These are phyloP conservation scores for Trametes pubescens DNA, from an alignment of 1,284 basidiomycete species.

Conservation along the genomic window DNA sequence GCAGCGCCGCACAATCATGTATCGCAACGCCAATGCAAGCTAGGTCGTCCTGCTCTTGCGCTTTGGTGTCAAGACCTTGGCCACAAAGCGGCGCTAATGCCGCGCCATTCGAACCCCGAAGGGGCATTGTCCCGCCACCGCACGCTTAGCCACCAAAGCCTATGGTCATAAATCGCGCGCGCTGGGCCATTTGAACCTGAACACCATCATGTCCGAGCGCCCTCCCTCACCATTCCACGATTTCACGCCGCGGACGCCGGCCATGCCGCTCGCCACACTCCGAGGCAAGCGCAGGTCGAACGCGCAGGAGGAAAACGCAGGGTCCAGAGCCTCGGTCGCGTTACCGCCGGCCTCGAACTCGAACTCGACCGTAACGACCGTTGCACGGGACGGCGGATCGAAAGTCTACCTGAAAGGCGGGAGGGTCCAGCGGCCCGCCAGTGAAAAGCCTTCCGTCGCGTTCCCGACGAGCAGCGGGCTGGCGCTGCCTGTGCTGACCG, in stretches of 20 bases:
- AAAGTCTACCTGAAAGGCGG: conserved; percentile 11
- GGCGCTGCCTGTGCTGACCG: conserved; percentile 29
- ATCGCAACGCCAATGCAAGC: not conserved
- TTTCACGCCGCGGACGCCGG: conserved; percentile 18
- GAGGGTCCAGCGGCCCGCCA: conserved; percentile 6
- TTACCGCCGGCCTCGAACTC: conserved; percentile 7
- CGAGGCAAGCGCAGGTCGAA: conserved; percentile 24
- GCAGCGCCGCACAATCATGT: not conserved
- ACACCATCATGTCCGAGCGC: conserved; percentile 17
- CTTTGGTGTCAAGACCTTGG: not conserved
- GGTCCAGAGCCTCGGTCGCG: conserved; percentile 19
- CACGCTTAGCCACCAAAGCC: conserved; percentile 19
- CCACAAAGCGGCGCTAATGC: not conserved
- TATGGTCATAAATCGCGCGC: conserved; percentile 11
- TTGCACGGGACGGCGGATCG: conserved; percentile 7
- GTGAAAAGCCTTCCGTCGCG: conserved; percentile 17
- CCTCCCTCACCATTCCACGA: conserved; percentile 8
- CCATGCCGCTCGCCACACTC: conserved; percentile 20
- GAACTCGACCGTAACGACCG: conserved; percentile 7
- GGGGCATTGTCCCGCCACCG: conserved; percentile 7
- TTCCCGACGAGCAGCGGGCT: conserved; percentile 27
- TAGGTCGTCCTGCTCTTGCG: not conserved
- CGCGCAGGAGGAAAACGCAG: conserved; percentile 25
- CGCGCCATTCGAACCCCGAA: not conserved
- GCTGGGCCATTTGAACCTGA: conserved; percentile 9